Evolutionary conservation across 2,329 filamentous ascomycete species (phyloP).

Genomic region (Sporothrix humicola): DNA sequence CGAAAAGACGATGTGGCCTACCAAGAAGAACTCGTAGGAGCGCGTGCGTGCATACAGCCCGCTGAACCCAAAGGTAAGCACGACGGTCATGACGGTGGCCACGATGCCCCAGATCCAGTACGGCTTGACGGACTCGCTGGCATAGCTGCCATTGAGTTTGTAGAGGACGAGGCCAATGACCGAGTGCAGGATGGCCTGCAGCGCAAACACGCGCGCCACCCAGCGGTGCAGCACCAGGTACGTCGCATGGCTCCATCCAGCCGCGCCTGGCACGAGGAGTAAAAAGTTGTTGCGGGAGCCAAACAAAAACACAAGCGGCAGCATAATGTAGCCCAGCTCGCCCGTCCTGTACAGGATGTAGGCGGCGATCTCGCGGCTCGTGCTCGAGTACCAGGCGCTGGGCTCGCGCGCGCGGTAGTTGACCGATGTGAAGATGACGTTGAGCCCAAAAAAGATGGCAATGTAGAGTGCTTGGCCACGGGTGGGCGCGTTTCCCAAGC

Average conservation of each 20-base stretch:
- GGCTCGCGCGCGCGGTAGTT: constrained; percentile 6
- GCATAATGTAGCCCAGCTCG: constrained; percentile 29
- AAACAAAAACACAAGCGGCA: constrained; percentile 51
- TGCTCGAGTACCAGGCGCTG: constrained; percentile 25
- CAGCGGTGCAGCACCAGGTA: constrained; percentile 57
- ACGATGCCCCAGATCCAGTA: constrained; percentile 23
- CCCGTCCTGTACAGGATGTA: constrained; percentile 31
- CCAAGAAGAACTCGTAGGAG: constrained; percentile 21
- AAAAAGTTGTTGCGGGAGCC: constrained; percentile 54
- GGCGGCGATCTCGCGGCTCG: constrained; percentile 19
- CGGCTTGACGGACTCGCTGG: background rate
- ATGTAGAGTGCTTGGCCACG: constrained; percentile 1
- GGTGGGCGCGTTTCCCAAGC: background rate
- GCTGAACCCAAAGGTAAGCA: background rate
- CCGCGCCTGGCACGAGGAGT: constrained; percentile 45
- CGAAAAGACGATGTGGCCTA: constrained; percentile 29
- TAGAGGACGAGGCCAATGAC: constrained; percentile 49
- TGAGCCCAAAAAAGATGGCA: background rate
- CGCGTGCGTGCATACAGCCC: background rate
- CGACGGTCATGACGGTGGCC: background rate
- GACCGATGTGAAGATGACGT: constrained; percentile 6
- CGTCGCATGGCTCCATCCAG: constrained; percentile 57
- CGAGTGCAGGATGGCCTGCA: constrained; percentile 56
- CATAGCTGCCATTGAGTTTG: constrained; percentile 34
- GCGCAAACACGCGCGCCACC: constrained; percentile 52